Base-by-base conservation (phyloP, 257 asterid species). In the Schizonepeta tenuifolia region DNA sequence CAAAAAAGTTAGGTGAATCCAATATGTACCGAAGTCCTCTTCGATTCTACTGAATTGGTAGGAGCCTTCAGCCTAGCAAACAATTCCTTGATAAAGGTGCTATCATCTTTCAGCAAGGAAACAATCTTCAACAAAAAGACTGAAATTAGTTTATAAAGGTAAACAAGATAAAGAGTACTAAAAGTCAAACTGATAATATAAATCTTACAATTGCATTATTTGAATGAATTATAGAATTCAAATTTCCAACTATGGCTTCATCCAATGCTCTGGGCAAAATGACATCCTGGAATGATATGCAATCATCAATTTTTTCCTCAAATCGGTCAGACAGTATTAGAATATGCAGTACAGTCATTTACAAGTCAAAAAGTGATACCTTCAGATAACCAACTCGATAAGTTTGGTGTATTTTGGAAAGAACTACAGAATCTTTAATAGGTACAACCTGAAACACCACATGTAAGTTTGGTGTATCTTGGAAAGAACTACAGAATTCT, bases 381-480 rank as follows among this genome's bases (percentile, higher is more conserved):
- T 95, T 95, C 69, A 95, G 79, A 85, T 95, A 95, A 73, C 95
- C 89, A 80, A 95, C 78, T 82, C 96, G 86, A 81, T 92, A 95
- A 41, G 96, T 85, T 76, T 95, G 99, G 86, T 95, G 99, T 78
- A 95, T 90, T 89, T 87, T 95, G 13, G 98, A 95, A 55, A 85
- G 85, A 71, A 85, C 96, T 70, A 81, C 71, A 46, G 91, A 86
- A 73, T 95, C 91, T 84, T 89, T 91, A 66, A 95, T 92, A 62
- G 96, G 93, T 71, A 95, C 83, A 33, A 88, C 99, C 99, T 94
- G 80, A 54, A 72, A 70, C 21, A 75, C 65, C 65, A 49, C 76
- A n/a, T n/a, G n/a, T 92, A 95, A 41, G 96, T 85, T 76, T 95
- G 99, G 86, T 95, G 99, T 78, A 95, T 90, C 90, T 87, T 95